Conservation (phyloP, 768 basidiomycete species). For the Rubroboletus satanas region DNA sequence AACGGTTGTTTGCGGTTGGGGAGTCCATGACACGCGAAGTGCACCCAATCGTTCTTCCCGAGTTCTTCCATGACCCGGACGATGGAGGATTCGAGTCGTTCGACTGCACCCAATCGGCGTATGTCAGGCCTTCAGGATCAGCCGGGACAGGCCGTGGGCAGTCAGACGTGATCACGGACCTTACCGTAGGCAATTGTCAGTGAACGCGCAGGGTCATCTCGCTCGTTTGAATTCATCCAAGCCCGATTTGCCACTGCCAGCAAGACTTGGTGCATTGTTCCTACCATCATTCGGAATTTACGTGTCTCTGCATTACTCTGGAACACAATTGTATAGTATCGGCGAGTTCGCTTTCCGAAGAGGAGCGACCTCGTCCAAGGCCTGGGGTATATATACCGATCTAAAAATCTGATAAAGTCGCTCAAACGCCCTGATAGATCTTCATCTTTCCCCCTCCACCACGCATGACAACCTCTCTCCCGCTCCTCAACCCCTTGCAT, state of each 20-base stretch:
- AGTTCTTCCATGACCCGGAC: no score
- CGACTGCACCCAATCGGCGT: no score
- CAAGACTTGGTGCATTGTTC: not conserved
- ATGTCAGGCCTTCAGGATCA: no score
- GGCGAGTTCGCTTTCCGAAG: not conserved
- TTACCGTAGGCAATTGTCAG: no score
- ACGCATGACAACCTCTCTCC: not conserved
- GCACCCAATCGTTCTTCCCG: no score
- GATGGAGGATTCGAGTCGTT: no score
- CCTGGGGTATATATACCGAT: not conserved
- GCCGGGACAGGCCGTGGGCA: no score
- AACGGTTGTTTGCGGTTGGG: no score
- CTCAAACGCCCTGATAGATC: slow-evolving; percentile 16
- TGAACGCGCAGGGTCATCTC: not conserved
- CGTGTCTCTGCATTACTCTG: not conserved
- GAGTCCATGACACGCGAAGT: no score
- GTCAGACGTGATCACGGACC: no score
- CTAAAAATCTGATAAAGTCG: not conserved
- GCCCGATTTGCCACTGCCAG: not conserved
- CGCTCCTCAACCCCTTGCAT: not conserved
- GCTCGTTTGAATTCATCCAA: not conserved
- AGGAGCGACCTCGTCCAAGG: not conserved
- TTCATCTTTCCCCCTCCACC: slow-evolving; percentile 27
- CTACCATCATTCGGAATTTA: not conserved
- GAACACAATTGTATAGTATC: not conserved